phyloP scores from a whole-genome alignment of 1,139 yeast species.

The Nakaseomyces sp. region DNA sequence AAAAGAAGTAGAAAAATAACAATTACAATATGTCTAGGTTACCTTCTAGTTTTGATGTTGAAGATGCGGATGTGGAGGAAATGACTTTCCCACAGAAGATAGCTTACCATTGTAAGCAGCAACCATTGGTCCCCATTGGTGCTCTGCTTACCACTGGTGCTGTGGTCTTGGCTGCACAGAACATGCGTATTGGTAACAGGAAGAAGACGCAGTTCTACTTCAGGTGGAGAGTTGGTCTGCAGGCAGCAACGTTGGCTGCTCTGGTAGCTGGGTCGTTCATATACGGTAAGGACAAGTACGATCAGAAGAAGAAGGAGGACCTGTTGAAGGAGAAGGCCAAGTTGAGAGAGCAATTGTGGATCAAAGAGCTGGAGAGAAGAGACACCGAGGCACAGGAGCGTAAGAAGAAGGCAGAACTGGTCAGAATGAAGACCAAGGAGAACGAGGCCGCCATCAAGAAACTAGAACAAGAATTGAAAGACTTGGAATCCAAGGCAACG shows the following conservation, averaged over 20 bases:
- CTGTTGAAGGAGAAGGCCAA: constrained; percentile 53
- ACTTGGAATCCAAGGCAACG: constrained; percentile 19
- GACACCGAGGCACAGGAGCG: constrained; percentile 65
- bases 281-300: constrained; percentile 38
- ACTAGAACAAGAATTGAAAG: constrained; percentile 24
- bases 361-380: constrained; percentile 81
- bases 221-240: constrained; percentile 83
- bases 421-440: constrained; percentile 34
- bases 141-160: constrained; percentile 73
- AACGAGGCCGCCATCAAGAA: constrained; percentile 26
- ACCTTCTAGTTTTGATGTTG: constrained; percentile 33
- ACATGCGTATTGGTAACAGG: constrained; percentile 64
- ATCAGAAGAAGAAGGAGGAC: constrained; percentile 49
- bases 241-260: constrained; percentile 73
- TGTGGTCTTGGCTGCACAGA: constrained; percentile 66
- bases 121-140: constrained; percentile 78
- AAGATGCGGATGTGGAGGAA: constrained; percentile 22
- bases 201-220: constrained; percentile 76
- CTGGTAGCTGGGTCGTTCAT: constrained; percentile 68
- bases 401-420: constrained; percentile 45
- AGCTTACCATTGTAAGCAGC: constrained; percentile 47
- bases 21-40: constrained; percentile 29
- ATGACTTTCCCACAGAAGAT: constrained; percentile 32
- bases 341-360: constrained; percentile 78
- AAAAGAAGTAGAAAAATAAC: background rate